phyloP scores from a whole-genome alignment of 257 asterid genomes.

The Jacaranda mimosifolia region DNA sequence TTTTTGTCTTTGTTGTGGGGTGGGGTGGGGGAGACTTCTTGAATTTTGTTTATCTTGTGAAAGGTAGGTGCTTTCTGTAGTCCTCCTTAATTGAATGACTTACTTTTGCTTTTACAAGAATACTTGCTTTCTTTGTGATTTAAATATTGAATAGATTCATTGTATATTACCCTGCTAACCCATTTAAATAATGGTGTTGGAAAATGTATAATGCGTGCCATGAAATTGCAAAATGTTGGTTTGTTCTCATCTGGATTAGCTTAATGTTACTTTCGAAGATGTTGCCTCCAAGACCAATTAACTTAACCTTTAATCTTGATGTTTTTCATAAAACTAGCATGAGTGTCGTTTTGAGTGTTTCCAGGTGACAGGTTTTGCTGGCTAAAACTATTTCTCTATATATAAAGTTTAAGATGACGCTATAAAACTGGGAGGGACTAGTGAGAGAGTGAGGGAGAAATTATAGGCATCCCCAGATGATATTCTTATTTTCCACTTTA shows the following conservation, averaged over 20 bases:
- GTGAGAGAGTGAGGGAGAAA: not conserved
- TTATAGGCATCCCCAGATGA: not conserved
- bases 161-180: not conserved
- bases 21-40: not conserved
- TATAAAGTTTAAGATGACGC: not conserved
- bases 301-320: not conserved
- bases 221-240: constrained; percentile 5
- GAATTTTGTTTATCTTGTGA: not conserved
- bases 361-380: not conserved
- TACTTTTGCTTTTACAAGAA: too few relatives aligned
- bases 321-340: not conserved
- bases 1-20: not conserved
- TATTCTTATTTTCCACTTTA: too few relatives aligned
- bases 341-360: not conserved
- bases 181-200: not conserved
- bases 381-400: not conserved
- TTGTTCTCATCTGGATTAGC: not conserved
- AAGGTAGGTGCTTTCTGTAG: too few relatives aligned
- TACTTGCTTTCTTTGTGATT: not conserved
- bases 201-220: not conserved
- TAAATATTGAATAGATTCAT: not conserved
- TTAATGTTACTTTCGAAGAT: not conserved
- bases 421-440: not conserved
- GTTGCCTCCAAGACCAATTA: not conserved
- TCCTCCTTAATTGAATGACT: too few relatives aligned